Evolutionary conservation across 2,329 filamentous ascomycete genomes (phyloP).

Genomic region (Sarocladium oryzae): DNA sequence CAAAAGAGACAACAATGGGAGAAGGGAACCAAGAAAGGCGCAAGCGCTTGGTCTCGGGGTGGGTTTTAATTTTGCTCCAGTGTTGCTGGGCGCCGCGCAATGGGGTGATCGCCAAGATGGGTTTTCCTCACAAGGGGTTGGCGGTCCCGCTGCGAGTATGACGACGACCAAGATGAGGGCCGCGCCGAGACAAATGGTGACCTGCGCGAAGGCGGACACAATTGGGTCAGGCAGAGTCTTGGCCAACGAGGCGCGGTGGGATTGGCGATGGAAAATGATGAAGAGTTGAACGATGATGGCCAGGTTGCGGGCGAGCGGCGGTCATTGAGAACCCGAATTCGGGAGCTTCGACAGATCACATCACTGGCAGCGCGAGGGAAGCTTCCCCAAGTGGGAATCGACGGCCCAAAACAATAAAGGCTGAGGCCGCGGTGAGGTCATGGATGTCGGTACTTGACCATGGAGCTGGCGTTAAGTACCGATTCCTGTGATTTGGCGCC

Average conservation of each 20-base stretch:
- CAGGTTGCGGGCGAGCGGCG: no score
- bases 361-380: no score
- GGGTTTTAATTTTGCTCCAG: slow-evolving; percentile 9
- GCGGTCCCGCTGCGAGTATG: not conserved
- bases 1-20: no score
- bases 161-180: not conserved
- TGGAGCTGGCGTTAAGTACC: not conserved
- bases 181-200: not conserved
- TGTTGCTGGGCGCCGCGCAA: slow-evolving; percentile 5
- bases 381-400: no score
- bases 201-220: not conserved
- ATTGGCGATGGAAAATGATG: not conserved
- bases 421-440: not conserved
- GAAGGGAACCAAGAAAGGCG: not conserved
- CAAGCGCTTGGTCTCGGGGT: slow-evolving; percentile 2
- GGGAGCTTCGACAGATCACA: no score
- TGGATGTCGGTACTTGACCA: not conserved
- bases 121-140: not conserved
- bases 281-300: not conserved
- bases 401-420: no score
- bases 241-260: not conserved
- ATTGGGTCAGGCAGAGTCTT: no score
- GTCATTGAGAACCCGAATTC: no score
- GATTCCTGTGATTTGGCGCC: not conserved
- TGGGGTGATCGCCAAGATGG: not conserved